Base-by-base conservation (phyloP, 768 basidiomycete species). In the Trichaptum fuscoviolaceum region DNA sequence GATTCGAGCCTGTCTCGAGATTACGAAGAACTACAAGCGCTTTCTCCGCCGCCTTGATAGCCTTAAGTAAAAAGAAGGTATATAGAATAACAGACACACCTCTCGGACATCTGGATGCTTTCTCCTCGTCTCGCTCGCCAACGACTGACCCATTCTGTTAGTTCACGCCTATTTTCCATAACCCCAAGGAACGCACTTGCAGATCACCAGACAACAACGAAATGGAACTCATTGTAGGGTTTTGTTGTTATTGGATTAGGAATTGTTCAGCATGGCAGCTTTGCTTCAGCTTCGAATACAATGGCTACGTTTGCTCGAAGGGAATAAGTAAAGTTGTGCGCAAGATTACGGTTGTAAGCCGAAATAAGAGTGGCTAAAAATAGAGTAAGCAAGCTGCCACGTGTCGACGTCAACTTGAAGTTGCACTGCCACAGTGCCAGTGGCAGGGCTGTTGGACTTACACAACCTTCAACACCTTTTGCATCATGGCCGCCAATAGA, bases 31-130 rank as follows among this genome's bases (percentile, higher is more conserved):
- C 88, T 0, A 89, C 83, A 25, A 96, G 75, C 1, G 94, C 92
- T 75, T 93, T 94, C 76, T 96, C 94, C 27, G 93, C 92, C 27
- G 94, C 94, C 93, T 86, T 57, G n/a, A 20, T 12, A 57, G 58
- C 15, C 52, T 30, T 67, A 63, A 69, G 58, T 42, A 35, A n/a
- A 27, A 34, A 4, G 17, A 63, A 52, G n/a, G 35, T 26, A 20
- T 35, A 69, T 42, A 70, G 57, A 58, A 58, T 26, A 63, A 57
- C 63, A 58, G 57, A 77, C 76, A 73, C 75, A 95, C 95, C 86
- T 96, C 95, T 73, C 92, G 90, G 70, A 97, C 93, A 75, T 97
- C 95, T 24, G 94, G 93, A 76, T 96, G 89, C 71, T 92, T 93
- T 67, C 95, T 81, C 71, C 89, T 85, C 26, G 93, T 93, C 80